Base-by-base conservation (phyloP, 768 basidiomycete genomes). In the Calvatia gigantea region DNA sequence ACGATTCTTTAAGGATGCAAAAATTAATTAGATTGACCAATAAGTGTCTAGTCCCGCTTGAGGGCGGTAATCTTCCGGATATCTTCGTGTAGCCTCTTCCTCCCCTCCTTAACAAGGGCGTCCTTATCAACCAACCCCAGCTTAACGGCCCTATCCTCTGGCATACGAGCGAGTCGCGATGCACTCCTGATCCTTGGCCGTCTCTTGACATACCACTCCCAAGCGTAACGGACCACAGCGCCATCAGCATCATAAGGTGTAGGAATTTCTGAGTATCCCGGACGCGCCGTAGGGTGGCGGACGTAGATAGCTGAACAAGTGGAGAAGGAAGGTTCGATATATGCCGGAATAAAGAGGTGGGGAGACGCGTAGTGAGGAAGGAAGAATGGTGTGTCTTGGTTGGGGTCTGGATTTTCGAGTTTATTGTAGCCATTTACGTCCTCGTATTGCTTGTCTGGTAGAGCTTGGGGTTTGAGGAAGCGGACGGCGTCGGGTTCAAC, bases 181-280 rank as follows among this genome's bases (percentile, higher is more conserved):
- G 81, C 79, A 60, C 85, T 84, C 62, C 89, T 75, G 56, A 87
- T 77, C 60, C 87, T 72, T 2, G 89, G 83, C 25, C 89, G 78
- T 48, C 82, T 75, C 69, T 84, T 77, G 58, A 85, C 79, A 64
- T 94, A 97, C 91, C 92, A 98, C 71, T 96, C 96, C 97, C 97
- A 99, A 2, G 92, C 88, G 56, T 92, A 81, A 55, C 92, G 86
- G 58, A 98, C 81, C 11, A 97, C 78, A 60, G 95, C 91, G 15
- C 97, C 97, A 64, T 97, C 95, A 0, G 97, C 94, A 59, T 95
- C 93, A 69, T 89, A 98, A 2, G 97, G 97, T 3, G 91, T 91
- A 5, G 96, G 93, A 33, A 99, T 89, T 70, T 99, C 97, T 14
- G 89, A 91, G 72, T 96, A 94, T 5, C 91, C 91, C 0, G 94